These are phyloP conservation scores for Cyclaneusma minus DNA, from an alignment of 2,329 filamentous ascomycete genomes.

Conservation along the genomic window DNA sequence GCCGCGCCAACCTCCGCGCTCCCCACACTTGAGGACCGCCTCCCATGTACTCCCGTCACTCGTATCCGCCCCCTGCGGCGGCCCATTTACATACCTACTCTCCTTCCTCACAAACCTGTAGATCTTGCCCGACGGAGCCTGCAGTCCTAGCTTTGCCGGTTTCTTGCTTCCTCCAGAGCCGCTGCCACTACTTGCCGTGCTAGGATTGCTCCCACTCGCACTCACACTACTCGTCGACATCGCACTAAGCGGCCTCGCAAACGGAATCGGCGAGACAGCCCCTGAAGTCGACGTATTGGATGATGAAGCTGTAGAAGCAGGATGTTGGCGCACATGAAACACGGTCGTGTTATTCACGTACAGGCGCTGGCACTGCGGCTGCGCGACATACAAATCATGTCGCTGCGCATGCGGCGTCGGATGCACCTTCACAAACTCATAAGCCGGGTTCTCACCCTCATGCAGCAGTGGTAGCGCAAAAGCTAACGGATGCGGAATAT, in stretches of 20 bases:
- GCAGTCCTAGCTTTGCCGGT: slow-evolving; percentile 88
- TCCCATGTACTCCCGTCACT: slow-evolving; percentile 70
- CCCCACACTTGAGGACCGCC: slow-evolving; percentile 80
- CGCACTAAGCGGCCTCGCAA: slow-evolving; percentile 42
- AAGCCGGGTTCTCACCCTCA: slow-evolving; percentile 80
- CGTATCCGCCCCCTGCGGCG: slow-evolving; percentile 23
- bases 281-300: slow-evolving; percentile 18
- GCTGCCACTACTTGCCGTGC: slow-evolving; percentile 33
- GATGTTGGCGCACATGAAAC: slow-evolving; percentile 88
- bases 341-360: slow-evolving; percentile 97
- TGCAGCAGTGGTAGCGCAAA: slow-evolving; percentile 84
- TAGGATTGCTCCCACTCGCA: slow-evolving; percentile 40
- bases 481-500: slow-evolving; percentile 84
- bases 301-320: slow-evolving; percentile 38
- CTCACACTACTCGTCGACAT: slow-evolving; percentile 49
- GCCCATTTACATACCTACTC: slow-evolving; percentile 41
- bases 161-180: slow-evolving; percentile 47
- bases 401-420: slow-evolving; percentile 95
- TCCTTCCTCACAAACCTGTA: slow-evolving; percentile 73
- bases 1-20: slow-evolving; percentile 66
- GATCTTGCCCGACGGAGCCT: slow-evolving; percentile 89
- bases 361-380: slow-evolving; percentile 79
- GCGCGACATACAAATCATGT: slow-evolving; percentile 91
- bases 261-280: slow-evolving; percentile 37
- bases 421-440: slow-evolving; percentile 84